A percentile compares a stretch with the other conserved stretches of the same genome.
phyloP scores from a whole-genome alignment of 2,329 filamentous ascomycete species.

The Epichloe sibirici region DNA sequence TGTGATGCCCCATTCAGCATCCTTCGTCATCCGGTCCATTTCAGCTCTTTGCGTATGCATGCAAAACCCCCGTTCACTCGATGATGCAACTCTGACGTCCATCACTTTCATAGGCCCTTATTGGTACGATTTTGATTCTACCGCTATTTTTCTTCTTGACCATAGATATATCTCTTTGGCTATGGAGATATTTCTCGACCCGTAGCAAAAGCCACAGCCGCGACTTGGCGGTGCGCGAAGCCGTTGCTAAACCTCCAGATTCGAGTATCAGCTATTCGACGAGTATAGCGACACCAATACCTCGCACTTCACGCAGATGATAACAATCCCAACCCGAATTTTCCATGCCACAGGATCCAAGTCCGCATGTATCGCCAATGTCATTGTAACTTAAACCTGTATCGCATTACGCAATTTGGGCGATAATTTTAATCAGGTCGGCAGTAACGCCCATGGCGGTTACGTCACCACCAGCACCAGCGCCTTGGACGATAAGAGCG shows the following conservation, averaged over 20 bases:
- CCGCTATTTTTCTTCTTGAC: constrained; percentile 35
- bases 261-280: not conserved
- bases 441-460: constrained; percentile 97
- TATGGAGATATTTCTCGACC: constrained; percentile 31
- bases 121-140: constrained; percentile 33
- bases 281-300: constrained; percentile 1
- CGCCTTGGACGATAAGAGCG: constrained; percentile 88
- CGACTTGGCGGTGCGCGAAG: not conserved
- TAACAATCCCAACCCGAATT: not conserved
- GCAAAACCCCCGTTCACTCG: not conserved
- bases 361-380: not conserved
- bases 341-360: not conserved
- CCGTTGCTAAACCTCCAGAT: not conserved
- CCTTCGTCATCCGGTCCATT: constrained; percentile 23
- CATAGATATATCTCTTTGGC: constrained; percentile 40
- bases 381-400: not conserved
- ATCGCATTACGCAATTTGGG: constrained; percentile 43
- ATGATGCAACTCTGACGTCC: constrained; percentile 4
- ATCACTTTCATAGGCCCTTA: constrained; percentile 22
- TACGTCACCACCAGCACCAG: constrained; percentile 85
- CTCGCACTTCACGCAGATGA: constrained; percentile 4
- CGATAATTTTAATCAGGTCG: constrained; percentile 80
- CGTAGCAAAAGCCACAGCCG: constrained; percentile 5
- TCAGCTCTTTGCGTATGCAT: constrained; percentile 26
- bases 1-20: constrained; percentile 16